Evolutionary conservation across 768 basidiomycete species (phyloP), one percentile per base, ranked within the genome.

Genomic region (Amanita inopinata): DNA sequence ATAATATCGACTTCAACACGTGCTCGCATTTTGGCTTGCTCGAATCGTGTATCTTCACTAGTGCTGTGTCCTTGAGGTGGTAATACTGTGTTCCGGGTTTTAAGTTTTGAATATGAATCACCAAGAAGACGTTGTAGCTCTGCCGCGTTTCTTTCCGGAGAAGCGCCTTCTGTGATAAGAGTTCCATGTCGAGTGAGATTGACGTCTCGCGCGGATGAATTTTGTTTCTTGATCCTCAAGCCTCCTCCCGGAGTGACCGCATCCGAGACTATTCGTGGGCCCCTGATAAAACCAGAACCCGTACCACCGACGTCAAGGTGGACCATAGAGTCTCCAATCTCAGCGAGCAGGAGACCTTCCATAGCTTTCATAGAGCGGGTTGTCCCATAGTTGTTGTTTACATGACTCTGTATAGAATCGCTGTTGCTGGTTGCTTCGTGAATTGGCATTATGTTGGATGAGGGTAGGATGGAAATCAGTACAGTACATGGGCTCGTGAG

Each of bases 1-100:
- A 76, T 61, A 30, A 94, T 76, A 51, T 93, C 87, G 8, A 93
- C 65, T 56, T 84, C 83, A 1, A 93, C 83, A 40, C 87, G 79
- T 5, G 88, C 78, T 17, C 72, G 76, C 10, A 75, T 55, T 52
- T 78, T 80, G 3, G 85, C 80, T 53, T 85, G 83, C 57, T 88
- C 88, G 28, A 89, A 63, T 19, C 19, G 25, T 2, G 37, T 27
- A 22, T 44, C 22, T 25, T 36, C 43, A 1, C 61, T 57, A 15
- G 78, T 66, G 9, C 56, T 43, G 51, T 49, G 42, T 45, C 49
- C 55, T 34, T 52, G 48, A n/a, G 51, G 53, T 2, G 63, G 67
- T 18, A 67, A 49, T 23, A 80, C 51, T 3, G 65, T 62, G 12
- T 78, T 70, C 8, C 75, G 73, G 22, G 70, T 55, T 55, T 73